Percentiles rank a stretch among this genome's conserved stretches.
Evolutionary conservation across 1,139 yeast genomes (phyloP).

Genomic region (Pichia sp.): DNA sequence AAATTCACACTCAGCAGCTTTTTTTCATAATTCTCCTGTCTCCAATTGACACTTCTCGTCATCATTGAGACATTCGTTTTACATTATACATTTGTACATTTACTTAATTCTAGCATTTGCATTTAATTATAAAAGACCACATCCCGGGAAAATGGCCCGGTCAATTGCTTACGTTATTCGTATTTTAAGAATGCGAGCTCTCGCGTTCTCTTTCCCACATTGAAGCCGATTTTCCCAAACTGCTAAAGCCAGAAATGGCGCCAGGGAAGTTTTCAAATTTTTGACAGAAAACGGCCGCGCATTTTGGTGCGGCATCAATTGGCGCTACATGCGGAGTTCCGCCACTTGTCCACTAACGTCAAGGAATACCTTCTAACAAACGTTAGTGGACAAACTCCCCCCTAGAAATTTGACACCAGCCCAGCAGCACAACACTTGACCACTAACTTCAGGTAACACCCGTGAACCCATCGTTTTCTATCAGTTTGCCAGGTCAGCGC

Average conservation of each 20-base stretch:
- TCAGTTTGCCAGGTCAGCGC: background rate
- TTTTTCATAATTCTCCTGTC: too few species aligned
- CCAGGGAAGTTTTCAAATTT: background rate
- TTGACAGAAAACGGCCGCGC: background rate
- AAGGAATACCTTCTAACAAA: slow-evolving; percentile 1
- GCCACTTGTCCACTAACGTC: slow-evolving; percentile 3
- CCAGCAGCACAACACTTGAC: background rate
- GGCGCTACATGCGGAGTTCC: background rate
- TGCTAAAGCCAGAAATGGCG: background rate
- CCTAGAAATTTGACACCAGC: too few species aligned
- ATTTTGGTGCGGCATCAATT: background rate
- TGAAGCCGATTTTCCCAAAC: background rate
- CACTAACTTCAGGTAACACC: slow-evolving; percentile 6
- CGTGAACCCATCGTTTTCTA: background rate
- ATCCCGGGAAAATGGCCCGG: too few species aligned
- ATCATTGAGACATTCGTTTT: too few species aligned
- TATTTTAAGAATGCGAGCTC: too few species aligned
- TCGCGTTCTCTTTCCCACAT: too few species aligned
- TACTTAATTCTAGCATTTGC: too few species aligned
- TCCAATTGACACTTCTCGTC: too few species aligned
- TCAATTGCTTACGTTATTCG: too few species aligned
- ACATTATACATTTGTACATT: too few species aligned
- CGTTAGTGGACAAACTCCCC: slow-evolving; percentile 2
- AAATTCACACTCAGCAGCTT: too few species aligned
- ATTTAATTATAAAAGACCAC: too few species aligned